Conservation (phyloP, 2,329 filamentous ascomycete species). For the Penicillium sp. region DNA sequence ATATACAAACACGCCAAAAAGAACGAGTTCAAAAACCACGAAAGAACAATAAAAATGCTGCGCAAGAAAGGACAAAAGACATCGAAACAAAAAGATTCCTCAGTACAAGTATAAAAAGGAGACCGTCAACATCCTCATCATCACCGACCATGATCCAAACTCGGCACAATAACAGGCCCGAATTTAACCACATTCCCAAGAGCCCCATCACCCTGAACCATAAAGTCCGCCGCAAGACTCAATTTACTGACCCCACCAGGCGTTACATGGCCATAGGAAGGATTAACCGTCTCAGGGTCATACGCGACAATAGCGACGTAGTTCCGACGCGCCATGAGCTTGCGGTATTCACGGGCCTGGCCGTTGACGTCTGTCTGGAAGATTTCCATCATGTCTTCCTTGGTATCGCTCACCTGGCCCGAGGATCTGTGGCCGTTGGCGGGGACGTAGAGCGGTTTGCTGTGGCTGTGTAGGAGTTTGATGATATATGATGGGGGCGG, state of each 20-base stretch:
- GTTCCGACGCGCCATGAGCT: conserved; percentile 86
- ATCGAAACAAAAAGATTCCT: neutral
- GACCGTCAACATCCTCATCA: neutral
- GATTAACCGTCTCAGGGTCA: conserved; percentile 67
- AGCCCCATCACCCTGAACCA: conserved; percentile 83
- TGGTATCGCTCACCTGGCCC: conserved; percentile 69
- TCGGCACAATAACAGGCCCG: conserved; percentile 89
- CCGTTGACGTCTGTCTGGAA: conserved; percentile 90
- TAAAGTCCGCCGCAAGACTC: conserved; percentile 88
- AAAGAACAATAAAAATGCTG: conserved; percentile 2
- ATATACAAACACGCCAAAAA: conserved; percentile 3
- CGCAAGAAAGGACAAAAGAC: neutral
- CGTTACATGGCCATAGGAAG: conserved; percentile 31
- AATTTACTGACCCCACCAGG: conserved; percentile 45
- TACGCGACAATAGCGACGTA: conserved; percentile 91
- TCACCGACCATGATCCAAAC: conserved; percentile 63
- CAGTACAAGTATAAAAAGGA: neutral
- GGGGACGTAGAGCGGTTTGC: conserved; percentile 83
- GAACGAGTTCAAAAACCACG: neutral
- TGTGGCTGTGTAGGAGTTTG: conserved; percentile 81
- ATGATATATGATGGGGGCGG: conserved; percentile 78
- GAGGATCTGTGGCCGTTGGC: conserved; percentile 70
- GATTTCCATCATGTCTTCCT: conserved; percentile 99
- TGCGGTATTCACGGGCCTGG: conserved; percentile 70
- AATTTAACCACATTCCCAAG: conserved; percentile 85